Evolutionary conservation across 345 rosid species (phyloP).

Genomic region (Citropsis articulata): DNA sequence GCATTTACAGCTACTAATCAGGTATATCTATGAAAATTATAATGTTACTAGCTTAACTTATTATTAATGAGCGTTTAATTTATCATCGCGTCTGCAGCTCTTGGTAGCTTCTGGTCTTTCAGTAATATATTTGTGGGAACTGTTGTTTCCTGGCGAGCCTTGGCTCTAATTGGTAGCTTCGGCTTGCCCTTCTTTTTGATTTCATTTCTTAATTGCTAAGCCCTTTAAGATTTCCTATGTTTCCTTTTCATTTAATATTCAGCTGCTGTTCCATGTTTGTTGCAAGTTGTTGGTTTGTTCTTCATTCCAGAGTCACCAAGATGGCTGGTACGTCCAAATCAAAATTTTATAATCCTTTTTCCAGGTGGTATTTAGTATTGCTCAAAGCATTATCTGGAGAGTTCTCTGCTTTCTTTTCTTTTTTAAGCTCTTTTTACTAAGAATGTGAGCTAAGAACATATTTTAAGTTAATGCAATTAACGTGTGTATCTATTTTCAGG

Average conservation of each 20-base stretch:
- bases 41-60: background rate
- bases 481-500: conserved; percentile 20
- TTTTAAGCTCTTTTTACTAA: background rate
- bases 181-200: background rate
- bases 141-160: conserved; percentile 20
- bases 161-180: conserved; percentile 23
- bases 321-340: conserved; percentile 39
- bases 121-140: conserved; percentile 17
- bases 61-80: background rate
- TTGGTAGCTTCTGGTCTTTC: conserved; percentile 17
- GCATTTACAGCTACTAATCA: conserved; percentile 9
- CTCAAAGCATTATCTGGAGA: background rate
- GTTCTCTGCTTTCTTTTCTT: background rate
- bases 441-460: background rate
- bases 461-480: background rate
- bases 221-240: background rate
- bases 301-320: conserved; percentile 52
- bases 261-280: conserved; percentile 38
- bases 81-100: conserved; percentile 1
- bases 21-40: background rate
- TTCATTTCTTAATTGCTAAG: background rate
- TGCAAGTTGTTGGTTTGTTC: conserved; percentile 30
- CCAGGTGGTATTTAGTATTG: background rate
- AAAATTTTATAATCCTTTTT: background rate
- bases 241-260: background rate